Base-by-base conservation (phyloP, 1,139 yeast species). In the Magnusiomyces magnusii region DNA sequence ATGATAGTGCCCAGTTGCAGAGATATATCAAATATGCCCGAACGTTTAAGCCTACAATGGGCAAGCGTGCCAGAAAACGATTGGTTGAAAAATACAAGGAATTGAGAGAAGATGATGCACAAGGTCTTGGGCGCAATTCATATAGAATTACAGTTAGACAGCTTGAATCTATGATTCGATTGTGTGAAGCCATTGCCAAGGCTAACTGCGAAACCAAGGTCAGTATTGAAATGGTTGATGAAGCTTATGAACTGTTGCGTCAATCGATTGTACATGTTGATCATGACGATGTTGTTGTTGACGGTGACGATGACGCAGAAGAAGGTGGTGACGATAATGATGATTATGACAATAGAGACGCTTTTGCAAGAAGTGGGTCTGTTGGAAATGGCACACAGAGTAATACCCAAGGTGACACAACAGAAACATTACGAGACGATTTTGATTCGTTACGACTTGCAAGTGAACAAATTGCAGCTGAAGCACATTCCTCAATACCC, bases 71-170 rank as follows among this genome's bases (percentile, higher is more conserved):
- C 0, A 79, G 96, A 67, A 84, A 84, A 60, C 83, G 81, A 65
- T 77, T 93, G 67, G 95, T 93, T 47, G 79, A 84, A 54, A 82
- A 87, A 67, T 93, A 93, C 74, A 90, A 89, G 70, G 96, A 89
- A 66, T 80, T 95, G 63, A 81, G 99, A 73, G 83, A 83, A 53
- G 95, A 90, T 69, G 99, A 93, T 72, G 91, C 97, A 1, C 96
- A 89, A 72, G 97, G 97, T 0, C 78, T 87, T 62, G 95, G 96
- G 13, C 80, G 95, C 68, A 75, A 76, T 61, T 87, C 96, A 60
- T 93, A 93, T 73, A 80, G 99, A 73, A 93, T 93, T 67, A 93
- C 99, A 0, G 99, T 95, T 44, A 86, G 99, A 77, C 99, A 93
- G 72, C 79, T 93, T 67, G 99, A 93, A 74, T 88, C 77, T 34